Evolutionary conservation across 257 asterid species (phyloP), one percentile per base, ranked within the genome.

Genomic region (Scutellaria barbata): DNA sequence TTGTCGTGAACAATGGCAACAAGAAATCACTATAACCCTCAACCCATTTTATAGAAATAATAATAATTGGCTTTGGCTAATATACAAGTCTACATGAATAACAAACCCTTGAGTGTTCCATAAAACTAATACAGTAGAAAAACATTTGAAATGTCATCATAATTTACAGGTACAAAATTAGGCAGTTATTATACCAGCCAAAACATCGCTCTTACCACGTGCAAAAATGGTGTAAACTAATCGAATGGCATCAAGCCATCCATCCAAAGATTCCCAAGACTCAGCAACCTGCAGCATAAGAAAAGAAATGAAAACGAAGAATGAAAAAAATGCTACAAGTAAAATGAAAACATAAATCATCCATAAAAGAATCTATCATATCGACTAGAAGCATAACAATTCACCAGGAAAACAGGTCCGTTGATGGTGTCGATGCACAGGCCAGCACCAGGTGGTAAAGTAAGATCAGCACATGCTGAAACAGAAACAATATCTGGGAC

Each of bases 181-280:
- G 62, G 91, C 76, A 69, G 89, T 85, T 72, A 92, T 92, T 63
- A 95, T 85, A 72, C 96, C 95, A n/a, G 98, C 99, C 85, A 95
- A 80, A 81, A 95, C 98, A 71, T 95, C 98, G 77, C 88, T 88
- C 90, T 92, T 95, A 35, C 92, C 90, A 79, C 98, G 85, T 8
- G 98, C 97, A 79, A 67, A 90, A 63, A 95, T 95, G 64, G 99
- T 92, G 86, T 89, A 95, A 75, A 90, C 97, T 79, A 95, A 76
- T 50, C 98, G 89, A 71, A 95, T 88, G 5, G 99, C 98, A 81
- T 95, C 99, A 55, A 95, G 90, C 99, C 99, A 95, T 72, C 96
- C 95, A 13, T 95, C 99, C 84, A 95, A 79, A 66, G 88, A 81
- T 74, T 95, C 98, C 99, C 99, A 92, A n/a, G 99, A 88, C 79